phyloP scores from a whole-genome alignment of 2,329 filamentous ascomycete genomes.

The Aspergillus neotritici region DNA sequence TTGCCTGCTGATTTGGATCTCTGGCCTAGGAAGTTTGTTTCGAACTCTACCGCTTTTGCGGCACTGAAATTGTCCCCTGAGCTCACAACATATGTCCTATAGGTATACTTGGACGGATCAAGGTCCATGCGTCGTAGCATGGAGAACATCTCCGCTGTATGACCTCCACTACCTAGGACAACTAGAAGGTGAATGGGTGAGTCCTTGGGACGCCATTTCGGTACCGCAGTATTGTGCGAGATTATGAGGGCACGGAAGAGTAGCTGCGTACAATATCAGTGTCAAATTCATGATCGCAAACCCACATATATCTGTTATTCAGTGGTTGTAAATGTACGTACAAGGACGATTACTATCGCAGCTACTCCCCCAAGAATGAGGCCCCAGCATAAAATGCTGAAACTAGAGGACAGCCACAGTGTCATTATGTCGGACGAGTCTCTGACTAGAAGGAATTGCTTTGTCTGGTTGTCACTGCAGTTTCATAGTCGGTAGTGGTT shows the following conservation, averaged over 20 bases:
- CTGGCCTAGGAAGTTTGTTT: slow-evolving; percentile 37
- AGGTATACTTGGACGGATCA: slow-evolving; percentile 46
- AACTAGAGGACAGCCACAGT: neutral
- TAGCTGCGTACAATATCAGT: slow-evolving; percentile 18
- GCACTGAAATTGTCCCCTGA: slow-evolving; percentile 69
- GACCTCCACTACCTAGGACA: slow-evolving; percentile 86
- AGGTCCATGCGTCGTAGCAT: slow-evolving; percentile 62
- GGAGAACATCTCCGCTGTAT: slow-evolving; percentile 90
- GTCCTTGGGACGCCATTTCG: slow-evolving; percentile 25
- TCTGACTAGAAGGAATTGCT: too few species aligned
- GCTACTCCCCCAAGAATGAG: neutral
- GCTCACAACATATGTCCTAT: slow-evolving; percentile 76
- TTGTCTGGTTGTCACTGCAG: too few species aligned
- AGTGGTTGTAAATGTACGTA: slow-evolving; percentile 1
- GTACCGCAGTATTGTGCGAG: slow-evolving; percentile 26
- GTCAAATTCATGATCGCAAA: neutral
- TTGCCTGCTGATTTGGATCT: slow-evolving; percentile 7
- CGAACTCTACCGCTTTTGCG: slow-evolving; percentile 58
- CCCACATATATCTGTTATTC: too few species aligned
- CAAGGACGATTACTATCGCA: slow-evolving; percentile 4
- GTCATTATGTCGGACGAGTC: neutral
- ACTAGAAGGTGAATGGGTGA: slow-evolving; percentile 61
- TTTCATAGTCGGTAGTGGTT: too few species aligned
- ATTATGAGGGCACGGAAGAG: slow-evolving; percentile 21
- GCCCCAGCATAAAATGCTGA: neutral